Evolutionary conservation across 495 filamentous ascomycete genomes (phyloP), one percentile per base, ranked within the genome.

Genomic region (Lasiosphaeria hispida): DNA sequence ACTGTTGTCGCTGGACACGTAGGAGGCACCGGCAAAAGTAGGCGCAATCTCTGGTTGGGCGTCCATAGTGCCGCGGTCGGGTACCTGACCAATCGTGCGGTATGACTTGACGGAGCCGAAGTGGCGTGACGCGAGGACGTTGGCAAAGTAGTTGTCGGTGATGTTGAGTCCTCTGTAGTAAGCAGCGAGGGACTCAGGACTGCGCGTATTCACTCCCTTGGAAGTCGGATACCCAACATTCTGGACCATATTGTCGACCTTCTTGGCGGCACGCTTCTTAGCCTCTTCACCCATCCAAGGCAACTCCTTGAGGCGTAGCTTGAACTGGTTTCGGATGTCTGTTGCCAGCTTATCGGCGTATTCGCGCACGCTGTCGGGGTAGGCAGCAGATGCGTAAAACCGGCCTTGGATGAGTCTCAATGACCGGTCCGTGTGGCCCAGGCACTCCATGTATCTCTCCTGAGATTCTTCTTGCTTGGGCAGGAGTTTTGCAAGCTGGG

Each of bases 221-320:
- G 40, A 7, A 14, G 5, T 53, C 7, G 85, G 86, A 67, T 85
- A 91, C 3, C 87, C 87, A 43, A 91, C 88, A 65, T 90, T 89
- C 68, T 90, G 85, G 23, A 83, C 73, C 55, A 90, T 88, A 53
- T 88, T 87, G 58, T 83, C 79, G 15, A 89, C 83, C 67, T 91
- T 91, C 60, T 86, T 71, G 45, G 81, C 81, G 35, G 84, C 87
- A 17, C 85, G 69, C 51, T 84, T 75, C 40, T 81, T 80, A 33
- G 87, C 83, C 39, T 84, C 80, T 5, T 83, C 72, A 53, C 83
- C 83, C 86, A 91, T 89, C 87, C 87, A 91, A 13, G 74, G 69
- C 6, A 86, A 78, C 15, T 71, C 23, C 14, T 8, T 23, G 52
- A 54, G 42, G 40, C 52, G 52, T 0, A 19, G 14, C 39, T 80